Conservation (phyloP, 768 basidiomycete genomes). For the Calocera viscosa region DNA sequence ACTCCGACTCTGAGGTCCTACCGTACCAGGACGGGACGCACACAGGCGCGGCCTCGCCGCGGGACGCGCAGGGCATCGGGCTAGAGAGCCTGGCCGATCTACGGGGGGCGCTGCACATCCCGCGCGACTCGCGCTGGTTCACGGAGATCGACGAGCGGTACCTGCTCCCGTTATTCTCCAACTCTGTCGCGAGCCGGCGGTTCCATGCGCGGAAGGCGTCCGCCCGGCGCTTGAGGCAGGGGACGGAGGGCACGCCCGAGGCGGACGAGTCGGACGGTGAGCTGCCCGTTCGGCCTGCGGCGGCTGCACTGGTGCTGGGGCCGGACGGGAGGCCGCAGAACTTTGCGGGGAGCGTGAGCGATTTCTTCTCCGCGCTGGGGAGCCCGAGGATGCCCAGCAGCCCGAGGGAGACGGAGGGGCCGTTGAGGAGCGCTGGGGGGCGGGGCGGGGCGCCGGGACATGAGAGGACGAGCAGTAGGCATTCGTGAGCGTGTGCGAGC, state of each 20-base stretch:
- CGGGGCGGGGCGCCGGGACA: neutral
- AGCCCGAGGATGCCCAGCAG: neutral
- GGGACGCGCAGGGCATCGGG: neutral
- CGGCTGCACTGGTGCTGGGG: neutral
- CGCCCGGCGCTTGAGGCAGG: conserved; percentile 13
- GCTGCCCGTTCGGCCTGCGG: neutral
- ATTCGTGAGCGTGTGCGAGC: neutral
- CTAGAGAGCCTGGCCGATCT: conserved; percentile 9
- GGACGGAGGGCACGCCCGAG: neutral
- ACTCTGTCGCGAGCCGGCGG: conserved; percentile 75
- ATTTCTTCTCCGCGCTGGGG: neutral
- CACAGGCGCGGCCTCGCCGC: neutral
- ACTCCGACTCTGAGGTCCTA: conserved; percentile 50
- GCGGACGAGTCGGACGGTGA: conserved; percentile 12
- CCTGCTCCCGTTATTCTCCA: conserved; percentile 82
- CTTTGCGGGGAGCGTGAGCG: neutral
- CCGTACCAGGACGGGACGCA: neutral
- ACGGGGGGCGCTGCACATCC: conserved; percentile 6
- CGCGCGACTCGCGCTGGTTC: conserved; percentile 80
- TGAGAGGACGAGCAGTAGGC: neutral
- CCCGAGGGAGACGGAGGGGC: neutral
- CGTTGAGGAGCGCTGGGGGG: neutral
- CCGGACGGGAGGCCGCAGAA: neutral
- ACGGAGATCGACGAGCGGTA: conserved; percentile 90
- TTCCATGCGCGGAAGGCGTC: conserved; percentile 53